phyloP scores from a whole-genome alignment of 1,284 basidiomycete species.

The Cryptococcus sp. region DNA sequence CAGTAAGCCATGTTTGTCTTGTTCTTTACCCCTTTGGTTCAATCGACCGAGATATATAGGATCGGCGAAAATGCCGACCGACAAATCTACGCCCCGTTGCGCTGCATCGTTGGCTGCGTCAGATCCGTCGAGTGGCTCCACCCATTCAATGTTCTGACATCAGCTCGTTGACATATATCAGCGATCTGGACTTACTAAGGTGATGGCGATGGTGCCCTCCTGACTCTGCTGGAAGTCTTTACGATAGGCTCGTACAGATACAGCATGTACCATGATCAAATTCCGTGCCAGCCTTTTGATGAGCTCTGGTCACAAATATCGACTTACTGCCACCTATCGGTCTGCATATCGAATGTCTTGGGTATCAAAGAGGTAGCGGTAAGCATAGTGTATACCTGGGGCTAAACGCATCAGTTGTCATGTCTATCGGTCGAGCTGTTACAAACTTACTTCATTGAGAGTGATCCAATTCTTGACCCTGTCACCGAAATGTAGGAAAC shows the following conservation, averaged over 20 bases:
- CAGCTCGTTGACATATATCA: neutral
- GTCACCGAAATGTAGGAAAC: slow-evolving; percentile 66
- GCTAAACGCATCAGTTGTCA: neutral
- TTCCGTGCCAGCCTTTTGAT: slow-evolving; percentile 4
- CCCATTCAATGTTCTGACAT: slow-evolving; percentile 26
- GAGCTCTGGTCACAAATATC: neutral
- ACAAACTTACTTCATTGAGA: slow-evolving; percentile 54
- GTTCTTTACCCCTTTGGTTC: too few species aligned
- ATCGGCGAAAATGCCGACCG: slow-evolving; percentile 25
- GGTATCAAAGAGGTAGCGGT: neutral
- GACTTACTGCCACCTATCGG: neutral
- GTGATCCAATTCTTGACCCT: slow-evolving; percentile 63
- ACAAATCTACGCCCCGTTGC: slow-evolving; percentile 5
- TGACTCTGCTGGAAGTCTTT: too few species aligned
- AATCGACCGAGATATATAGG: too few species aligned
- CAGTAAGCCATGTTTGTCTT: too few species aligned
- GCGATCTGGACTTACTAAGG: slow-evolving; percentile 12
- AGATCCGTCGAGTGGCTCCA: slow-evolving; percentile 15
- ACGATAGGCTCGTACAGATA: too few species aligned
- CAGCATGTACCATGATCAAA: slow-evolving; percentile 25
- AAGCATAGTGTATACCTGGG: neutral
- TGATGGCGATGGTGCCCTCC: slow-evolving; percentile 26
- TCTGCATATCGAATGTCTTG: neutral
- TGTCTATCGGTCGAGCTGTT: neutral
- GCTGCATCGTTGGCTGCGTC: slow-evolving; percentile 13